These are phyloP conservation scores for Metschnikowia continentalis DNA, from an alignment of 805 yeast species.

Conservation along the genomic window DNA sequence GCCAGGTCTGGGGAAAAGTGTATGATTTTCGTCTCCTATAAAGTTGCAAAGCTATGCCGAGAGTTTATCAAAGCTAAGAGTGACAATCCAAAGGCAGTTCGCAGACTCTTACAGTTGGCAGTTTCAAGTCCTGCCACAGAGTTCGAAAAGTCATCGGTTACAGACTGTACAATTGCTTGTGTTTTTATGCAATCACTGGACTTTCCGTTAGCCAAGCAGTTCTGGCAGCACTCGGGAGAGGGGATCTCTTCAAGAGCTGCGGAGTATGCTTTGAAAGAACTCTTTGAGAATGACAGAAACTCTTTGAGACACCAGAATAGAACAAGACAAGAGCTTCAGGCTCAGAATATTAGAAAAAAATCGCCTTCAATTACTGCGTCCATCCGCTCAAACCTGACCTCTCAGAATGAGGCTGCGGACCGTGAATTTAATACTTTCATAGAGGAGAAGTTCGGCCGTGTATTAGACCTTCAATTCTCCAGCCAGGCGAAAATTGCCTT, in stretches of 20 bases:
- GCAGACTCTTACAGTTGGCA: conserved; percentile 67
- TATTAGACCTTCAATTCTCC: conserved; percentile 72
- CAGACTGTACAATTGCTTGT: conserved; percentile 68
- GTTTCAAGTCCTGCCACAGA: conserved; percentile 62
- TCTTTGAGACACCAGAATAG: conserved; percentile 14
- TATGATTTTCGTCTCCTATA: conserved; percentile 73
- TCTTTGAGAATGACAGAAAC: conserved; percentile 27
- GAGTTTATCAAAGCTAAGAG: conserved; percentile 56
- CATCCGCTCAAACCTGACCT: conserved; percentile 19
- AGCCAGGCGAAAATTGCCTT: conserved; percentile 72
- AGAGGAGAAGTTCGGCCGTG: conserved; percentile 89
- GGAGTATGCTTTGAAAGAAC: conserved; percentile 71
- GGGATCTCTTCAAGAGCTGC: conserved; percentile 90
- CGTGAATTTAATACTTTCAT: conserved; percentile 63
- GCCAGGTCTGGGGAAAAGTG: conserved; percentile 77
- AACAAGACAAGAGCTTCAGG: conserved; percentile 34
- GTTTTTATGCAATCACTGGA: conserved; percentile 69
- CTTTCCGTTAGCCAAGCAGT: conserved; percentile 67
- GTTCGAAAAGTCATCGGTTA: conserved; percentile 54
- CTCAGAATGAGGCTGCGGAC: conserved; percentile 30
- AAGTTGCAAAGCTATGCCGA: conserved; percentile 80
- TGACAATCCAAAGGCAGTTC: conserved; percentile 23
- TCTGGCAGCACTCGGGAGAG: conserved; percentile 98
- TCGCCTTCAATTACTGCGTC: conserved; percentile 32
- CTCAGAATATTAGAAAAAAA: conserved; percentile 27